Conservation (phyloP, 106 monocot genomes). For the Iris macrosiphon region DNA sequence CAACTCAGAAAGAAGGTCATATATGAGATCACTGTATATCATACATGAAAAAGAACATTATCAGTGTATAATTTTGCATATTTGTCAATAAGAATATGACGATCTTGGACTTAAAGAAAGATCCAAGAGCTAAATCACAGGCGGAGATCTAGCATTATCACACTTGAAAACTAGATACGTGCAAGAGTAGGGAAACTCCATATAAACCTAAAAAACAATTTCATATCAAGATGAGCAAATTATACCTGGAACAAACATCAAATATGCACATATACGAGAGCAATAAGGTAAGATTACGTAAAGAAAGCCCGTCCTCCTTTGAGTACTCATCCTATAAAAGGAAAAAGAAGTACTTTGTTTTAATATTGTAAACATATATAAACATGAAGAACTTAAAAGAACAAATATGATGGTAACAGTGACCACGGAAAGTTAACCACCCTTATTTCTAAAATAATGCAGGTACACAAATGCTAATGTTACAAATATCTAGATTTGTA, state of each 20-base stretch:
- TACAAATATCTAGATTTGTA: not conserved
- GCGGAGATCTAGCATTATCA: not conserved
- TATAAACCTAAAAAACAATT: not conserved
- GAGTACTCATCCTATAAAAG: slow-evolving; percentile 58
- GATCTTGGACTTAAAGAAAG: not conserved
- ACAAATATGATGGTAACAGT: not conserved
- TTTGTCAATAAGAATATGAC: not conserved
- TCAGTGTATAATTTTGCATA: not conserved
- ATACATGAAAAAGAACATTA: not conserved
- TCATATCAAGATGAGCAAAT: not conserved
- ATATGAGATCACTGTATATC: slow-evolving; percentile 78
- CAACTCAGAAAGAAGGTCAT: slow-evolving; percentile 72
- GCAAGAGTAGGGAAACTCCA: not conserved
- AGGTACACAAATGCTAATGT: not conserved
- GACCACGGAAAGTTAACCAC: not conserved
- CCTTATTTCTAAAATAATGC: not conserved
- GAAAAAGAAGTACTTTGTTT: slow-evolving; percentile 10
- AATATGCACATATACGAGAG: slow-evolving; percentile 78
- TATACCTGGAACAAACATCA: slow-evolving; percentile 82
- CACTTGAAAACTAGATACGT: not conserved
- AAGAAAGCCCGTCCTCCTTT: slow-evolving; percentile 76
- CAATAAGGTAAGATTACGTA: slow-evolving; percentile 68
- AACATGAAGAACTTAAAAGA: not conserved
- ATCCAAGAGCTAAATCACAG: not conserved
- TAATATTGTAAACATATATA: too few relatives aligned